Base-by-base conservation (phyloP, 2,329 filamentous ascomycete species). In the Apiospora aurea region DNA sequence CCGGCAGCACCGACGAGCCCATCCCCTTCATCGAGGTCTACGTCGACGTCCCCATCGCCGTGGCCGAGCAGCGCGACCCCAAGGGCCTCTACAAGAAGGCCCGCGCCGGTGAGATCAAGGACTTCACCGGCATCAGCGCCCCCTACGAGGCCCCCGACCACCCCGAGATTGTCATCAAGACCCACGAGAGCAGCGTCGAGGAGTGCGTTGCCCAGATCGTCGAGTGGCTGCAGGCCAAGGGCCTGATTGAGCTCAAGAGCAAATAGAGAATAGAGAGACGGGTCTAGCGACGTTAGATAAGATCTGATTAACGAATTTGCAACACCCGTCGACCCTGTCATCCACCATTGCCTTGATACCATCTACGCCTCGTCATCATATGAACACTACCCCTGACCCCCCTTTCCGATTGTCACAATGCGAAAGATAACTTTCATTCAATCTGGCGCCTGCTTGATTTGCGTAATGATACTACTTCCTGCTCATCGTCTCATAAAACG, bases 41-140 rank as follows among this genome's bases (percentile, higher is more conserved):
- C 80, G 92, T 99, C 75, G 95, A 99, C 83, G 91, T 98, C 16
- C 93, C 95, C 18, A 88, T 98, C 76, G 94, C 94, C 83, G 94
- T 96, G 64, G 96, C 96, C 49, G 96, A 98, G 89, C 88, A 96
- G 89, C 91, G 96, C 75, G 96, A 99, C 81, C 96, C 96, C 68
- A 99, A 99, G 90, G 96, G 96, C 6, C 85, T 98, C 73, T 99
- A 99, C 86, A 97, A 97, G 89, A 97, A 97, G 90, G 96, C 96
- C 16, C 88, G 96, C 64, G 92, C 93, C 69, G 96, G 96, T 64
- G 91, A 97, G 82, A 98, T 98, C 84, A 96, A 97, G 84, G 94
- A 98, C 77, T 99, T 99, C 82, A 99, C 96, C 1, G 96, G 96
- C 71, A 94, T 98, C 79, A 95, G 92, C 76, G 95, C 96, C 43